phyloP scores from a whole-genome alignment of 371 early-diverging fungal genomes.

The Batkoa obscura region DNA sequence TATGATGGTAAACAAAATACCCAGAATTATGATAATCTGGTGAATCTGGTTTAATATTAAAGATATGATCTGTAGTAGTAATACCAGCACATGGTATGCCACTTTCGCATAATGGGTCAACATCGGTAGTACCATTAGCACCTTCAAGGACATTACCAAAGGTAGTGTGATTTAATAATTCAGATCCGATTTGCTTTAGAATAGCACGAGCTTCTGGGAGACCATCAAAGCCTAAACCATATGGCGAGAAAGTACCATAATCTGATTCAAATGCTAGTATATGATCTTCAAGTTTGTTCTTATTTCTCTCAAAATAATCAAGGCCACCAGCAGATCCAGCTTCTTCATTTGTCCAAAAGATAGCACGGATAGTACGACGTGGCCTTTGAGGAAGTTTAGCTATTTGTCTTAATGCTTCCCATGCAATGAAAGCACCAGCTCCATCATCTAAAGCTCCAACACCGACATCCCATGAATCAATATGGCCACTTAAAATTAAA shows the following conservation, averaged over 20 bases:
- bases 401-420: slow-evolving; percentile 26
- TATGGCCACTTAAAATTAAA: slow-evolving; percentile 30
- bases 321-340: slow-evolving; percentile 23
- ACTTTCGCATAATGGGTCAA: neutral
- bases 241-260: slow-evolving; percentile 29
- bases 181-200: neutral
- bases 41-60: neutral
- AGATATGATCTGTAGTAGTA: neutral
- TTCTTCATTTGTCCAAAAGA: slow-evolving; percentile 38
- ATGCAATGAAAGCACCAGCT: slow-evolving; percentile 26
- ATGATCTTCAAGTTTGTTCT: slow-evolving; percentile 13
- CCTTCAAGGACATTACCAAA: neutral
- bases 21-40: neutral
- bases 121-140: neutral
- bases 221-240: slow-evolving; percentile 18
- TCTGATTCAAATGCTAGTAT: slow-evolving; percentile 33
- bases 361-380: slow-evolving; percentile 28
- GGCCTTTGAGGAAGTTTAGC: slow-evolving; percentile 15
- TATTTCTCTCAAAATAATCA: slow-evolving; percentile 22
- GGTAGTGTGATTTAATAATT: neutral
- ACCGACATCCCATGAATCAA: slow-evolving; percentile 38
- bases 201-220: neutral
- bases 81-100: slow-evolving; percentile 2
- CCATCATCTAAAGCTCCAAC: slow-evolving; percentile 31
- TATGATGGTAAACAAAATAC: neutral